These are phyloP conservation scores for Monosporozyma unispora DNA, from an alignment of 805 yeast genomes.

Conservation along the genomic window DNA sequence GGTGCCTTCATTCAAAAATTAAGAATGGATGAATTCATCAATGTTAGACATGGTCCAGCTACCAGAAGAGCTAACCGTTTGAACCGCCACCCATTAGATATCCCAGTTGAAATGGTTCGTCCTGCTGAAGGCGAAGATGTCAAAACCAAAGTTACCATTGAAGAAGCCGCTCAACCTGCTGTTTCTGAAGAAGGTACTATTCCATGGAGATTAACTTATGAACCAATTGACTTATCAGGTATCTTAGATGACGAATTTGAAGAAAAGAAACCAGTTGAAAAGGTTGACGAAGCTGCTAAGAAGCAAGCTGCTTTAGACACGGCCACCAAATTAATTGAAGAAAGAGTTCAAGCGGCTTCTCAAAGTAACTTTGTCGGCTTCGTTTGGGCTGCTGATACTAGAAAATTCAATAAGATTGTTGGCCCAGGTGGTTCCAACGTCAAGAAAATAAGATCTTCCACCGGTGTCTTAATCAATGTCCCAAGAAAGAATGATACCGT, in stretches of 20 bases:
- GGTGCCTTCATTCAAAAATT: constrained; percentile 54
- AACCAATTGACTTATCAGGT: constrained; percentile 26
- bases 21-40: constrained; percentile 44
- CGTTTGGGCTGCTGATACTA: constrained; percentile 48
- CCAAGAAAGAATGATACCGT: constrained; percentile 50
- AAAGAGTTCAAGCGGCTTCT: constrained; percentile 40
- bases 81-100: constrained; percentile 34
- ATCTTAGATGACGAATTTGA: constrained; percentile 33
- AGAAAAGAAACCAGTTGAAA: constrained; percentile 35
- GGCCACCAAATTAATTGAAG: constrained; percentile 34
- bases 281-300: constrained; percentile 32
- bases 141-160: constrained; percentile 40
- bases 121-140: constrained; percentile 33
- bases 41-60: constrained; percentile 49
- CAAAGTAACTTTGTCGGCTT: constrained; percentile 46
- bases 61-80: constrained; percentile 43
- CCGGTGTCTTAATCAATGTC: constrained; percentile 51
- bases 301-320: constrained; percentile 38
- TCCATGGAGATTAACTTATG: constrained; percentile 56
- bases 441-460: constrained; percentile 47
- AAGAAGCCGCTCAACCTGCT: constrained; percentile 27
- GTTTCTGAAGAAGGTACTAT: constrained; percentile 31
- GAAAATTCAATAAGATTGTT: constrained; percentile 51
- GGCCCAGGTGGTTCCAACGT: constrained; percentile 72
- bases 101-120: constrained; percentile 40